Conservation (phyloP, 2,329 filamentous ascomycete species). For the Cadophora gregata region DNA sequence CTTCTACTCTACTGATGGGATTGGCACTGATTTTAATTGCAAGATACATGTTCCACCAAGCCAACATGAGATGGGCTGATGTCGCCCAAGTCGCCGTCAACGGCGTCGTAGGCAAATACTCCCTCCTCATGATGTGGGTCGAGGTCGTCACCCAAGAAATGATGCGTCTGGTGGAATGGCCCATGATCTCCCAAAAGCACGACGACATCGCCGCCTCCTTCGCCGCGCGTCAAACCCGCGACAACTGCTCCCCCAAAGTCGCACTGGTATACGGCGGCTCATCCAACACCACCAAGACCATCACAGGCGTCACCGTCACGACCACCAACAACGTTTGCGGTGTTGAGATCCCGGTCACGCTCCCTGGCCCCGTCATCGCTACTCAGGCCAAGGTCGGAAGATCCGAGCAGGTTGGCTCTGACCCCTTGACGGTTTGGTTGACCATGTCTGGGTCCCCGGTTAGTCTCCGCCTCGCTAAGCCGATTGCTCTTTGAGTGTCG, state of each 20-base stretch:
- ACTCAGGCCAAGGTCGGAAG: conserved; percentile 29
- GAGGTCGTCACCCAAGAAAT: conserved; percentile 15
- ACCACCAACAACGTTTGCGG: conserved; percentile 43
- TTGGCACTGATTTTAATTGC: background rate
- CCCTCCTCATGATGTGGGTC: conserved; percentile 20
- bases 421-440: conserved; percentile 58
- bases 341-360: conserved; percentile 37
- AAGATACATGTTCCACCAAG: conserved; percentile 58
- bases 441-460: conserved; percentile 52
- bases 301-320: conserved; percentile 47
- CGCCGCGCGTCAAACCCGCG: conserved; percentile 50
- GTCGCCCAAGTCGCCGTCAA: conserved; percentile 31
- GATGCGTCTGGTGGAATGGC: conserved; percentile 50
- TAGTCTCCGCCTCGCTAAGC: conserved; percentile 46
- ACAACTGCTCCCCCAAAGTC: conserved; percentile 35
- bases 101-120: conserved; percentile 13
- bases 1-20: background rate
- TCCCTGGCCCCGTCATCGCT: conserved; percentile 45
- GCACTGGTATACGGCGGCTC: conserved; percentile 30
- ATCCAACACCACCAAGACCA: conserved; percentile 24
- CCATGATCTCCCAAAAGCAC: conserved; percentile 59
- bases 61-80: conserved; percentile 55
- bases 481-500: conserved; percentile 26
- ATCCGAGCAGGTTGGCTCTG: conserved; percentile 56
- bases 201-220: conserved; percentile 59